Evolutionary conservation across 2,329 filamentous ascomycete genomes (phyloP), one percentile per base, ranked within the genome.

Genomic region (Helotiales sp.): DNA sequence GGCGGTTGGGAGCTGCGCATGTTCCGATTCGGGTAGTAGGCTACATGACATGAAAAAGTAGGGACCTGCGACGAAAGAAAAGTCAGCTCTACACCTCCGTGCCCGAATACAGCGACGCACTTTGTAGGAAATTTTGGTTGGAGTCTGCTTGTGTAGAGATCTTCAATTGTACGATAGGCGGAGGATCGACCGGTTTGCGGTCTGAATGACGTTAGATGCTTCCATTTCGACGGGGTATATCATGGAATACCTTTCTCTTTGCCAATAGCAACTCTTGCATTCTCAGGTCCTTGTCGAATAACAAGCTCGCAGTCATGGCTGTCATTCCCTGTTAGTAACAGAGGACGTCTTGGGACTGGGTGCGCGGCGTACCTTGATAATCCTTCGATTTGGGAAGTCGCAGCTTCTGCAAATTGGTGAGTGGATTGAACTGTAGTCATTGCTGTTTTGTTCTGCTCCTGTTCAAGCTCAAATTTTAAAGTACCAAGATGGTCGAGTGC

Each of bases 161-260:
- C 63, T 86, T 78, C 55, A 97, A 84, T 80, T 95, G 89, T 54
- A 97, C 83, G 73, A 97, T 92, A 49, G 93, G 93, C 13, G 93
- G 93, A 61, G 94, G 93, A 77, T 97, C 93, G 75, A 97, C 88
- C 7, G 93, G 92, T 79, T 96, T 96, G 72, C 93, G 89, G 75
- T 92, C 91, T 92, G 59, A 65, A 32, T 20, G 15, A n/a, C 11
- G 55, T 66, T 40, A 66, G 57, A 34, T 37, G 30, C 34, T 45
- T 54, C 17, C 22, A 11, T 26, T 13, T n/a, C 6, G 24, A 30
- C 37, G 17, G 52, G n/a, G n/a, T 26, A 22, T 50, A 32, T 7
- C 8, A 58, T 49, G 34, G 72, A 78, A 62, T 79, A 91, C 90
- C 86, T 83, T 93, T 93, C 76, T 93, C 91, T 78, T 93, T 93